phyloP scores from a whole-genome alignment of 129 eudicot species.

The Flaveria trinervia region DNA sequence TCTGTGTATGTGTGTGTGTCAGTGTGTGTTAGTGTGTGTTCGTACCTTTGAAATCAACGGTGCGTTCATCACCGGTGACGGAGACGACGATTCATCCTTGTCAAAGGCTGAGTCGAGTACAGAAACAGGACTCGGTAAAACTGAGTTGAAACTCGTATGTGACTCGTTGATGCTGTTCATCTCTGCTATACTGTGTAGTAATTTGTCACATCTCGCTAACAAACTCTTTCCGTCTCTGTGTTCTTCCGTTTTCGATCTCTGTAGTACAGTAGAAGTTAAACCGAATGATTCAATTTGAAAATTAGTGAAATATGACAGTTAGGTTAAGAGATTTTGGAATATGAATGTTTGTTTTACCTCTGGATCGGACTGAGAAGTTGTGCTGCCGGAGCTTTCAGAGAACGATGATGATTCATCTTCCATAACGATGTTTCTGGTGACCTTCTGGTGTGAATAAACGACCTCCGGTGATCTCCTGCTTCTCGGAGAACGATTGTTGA shows the following conservation, averaged over 20 bases:
- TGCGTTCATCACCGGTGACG: slow-evolving; percentile 65
- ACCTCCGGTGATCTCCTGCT: slow-evolving; percentile 39
- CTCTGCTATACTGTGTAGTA: slow-evolving; percentile 81
- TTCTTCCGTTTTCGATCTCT: slow-evolving; percentile 74
- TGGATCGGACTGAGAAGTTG: slow-evolving; percentile 76
- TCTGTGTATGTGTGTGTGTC: not conserved
- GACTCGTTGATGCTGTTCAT: slow-evolving; percentile 61
- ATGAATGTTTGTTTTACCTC: slow-evolving; percentile 47
- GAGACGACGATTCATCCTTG: slow-evolving; percentile 71
- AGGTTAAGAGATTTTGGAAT: not conserved
- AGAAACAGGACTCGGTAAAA: slow-evolving; percentile 40
- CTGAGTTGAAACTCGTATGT: slow-evolving; percentile 76
- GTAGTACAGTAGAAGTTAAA: not conserved
- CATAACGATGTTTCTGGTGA: slow-evolving; percentile 14
- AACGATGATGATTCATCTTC: slow-evolving; percentile 86
- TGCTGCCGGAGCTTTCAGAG: slow-evolving; percentile 72
- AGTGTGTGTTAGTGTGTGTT: not conserved
- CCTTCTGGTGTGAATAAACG: slow-evolving; percentile 40
- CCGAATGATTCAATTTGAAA: not conserved
- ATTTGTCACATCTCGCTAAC: slow-evolving; percentile 81
- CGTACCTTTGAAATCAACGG: slow-evolving; percentile 88
- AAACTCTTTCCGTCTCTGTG: slow-evolving; percentile 71
- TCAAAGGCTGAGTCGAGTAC: slow-evolving; percentile 88
- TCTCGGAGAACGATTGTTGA: slow-evolving; percentile 58
- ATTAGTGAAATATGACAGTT: not conserved